phyloP scores from a whole-genome alignment of 164 flowering plant genomes.

The Tinospora cordifolia region DNA sequence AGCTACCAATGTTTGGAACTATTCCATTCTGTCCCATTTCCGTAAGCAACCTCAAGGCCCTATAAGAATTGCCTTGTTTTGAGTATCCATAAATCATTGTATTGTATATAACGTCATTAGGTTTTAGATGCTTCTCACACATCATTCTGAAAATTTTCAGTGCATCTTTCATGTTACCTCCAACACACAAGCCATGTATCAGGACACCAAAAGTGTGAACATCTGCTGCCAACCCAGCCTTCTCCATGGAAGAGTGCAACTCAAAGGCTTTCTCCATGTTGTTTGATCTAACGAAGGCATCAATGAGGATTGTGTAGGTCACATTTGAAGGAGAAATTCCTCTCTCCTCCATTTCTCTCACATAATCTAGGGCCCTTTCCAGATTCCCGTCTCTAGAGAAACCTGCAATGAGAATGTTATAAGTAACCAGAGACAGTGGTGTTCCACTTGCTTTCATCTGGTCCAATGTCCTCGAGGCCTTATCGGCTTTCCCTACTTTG shows the following conservation, averaged over 20 bases:
- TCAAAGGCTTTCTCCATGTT: constrained; percentile 56
- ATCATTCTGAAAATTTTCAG: constrained; percentile 42
- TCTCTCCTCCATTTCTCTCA: constrained; percentile 65
- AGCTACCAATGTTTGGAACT: constrained; percentile 62
- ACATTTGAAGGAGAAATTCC: constrained; percentile 49
- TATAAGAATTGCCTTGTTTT: constrained; percentile 59
- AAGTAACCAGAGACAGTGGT: constrained; percentile 49
- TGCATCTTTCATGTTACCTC: constrained; percentile 42
- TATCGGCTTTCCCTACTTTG: constrained; percentile 35
- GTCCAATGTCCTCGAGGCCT: constrained; percentile 36
- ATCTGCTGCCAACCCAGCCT: constrained; percentile 46
- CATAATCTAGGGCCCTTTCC: constrained; percentile 25
- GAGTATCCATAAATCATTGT: constrained; percentile 59
- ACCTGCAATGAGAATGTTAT: constrained; percentile 50
- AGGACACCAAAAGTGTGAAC: constrained; percentile 48
- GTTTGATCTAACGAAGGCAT: constrained; percentile 37
- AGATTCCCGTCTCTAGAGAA: constrained; percentile 38
- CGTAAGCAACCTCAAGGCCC: constrained; percentile 48
- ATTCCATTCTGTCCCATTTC: constrained; percentile 53
- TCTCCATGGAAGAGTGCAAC: constrained; percentile 43
- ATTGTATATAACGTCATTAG: constrained; percentile 62
- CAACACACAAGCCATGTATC: constrained; percentile 52
- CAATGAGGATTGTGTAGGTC: constrained; percentile 56
- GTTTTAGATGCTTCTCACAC: constrained; percentile 38
- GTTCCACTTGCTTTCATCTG: constrained; percentile 41